These are phyloP conservation scores for Plectosphaerella sp. DNA, from an alignment of 2,329 filamentous ascomycete species.

Conservation along the genomic window DNA sequence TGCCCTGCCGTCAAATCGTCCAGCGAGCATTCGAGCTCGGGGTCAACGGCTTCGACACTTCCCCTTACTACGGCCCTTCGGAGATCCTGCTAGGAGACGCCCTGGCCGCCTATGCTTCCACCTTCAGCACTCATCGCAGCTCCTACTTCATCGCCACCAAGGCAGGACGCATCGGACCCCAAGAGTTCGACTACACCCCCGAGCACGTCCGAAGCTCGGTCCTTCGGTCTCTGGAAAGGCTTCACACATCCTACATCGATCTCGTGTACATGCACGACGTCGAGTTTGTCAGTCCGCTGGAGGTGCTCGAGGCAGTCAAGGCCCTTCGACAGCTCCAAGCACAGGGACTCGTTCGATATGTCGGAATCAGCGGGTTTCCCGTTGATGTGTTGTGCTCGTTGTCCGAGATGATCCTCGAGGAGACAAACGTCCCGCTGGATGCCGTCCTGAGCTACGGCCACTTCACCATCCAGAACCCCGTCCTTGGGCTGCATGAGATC, in stretches of 20 bases:
- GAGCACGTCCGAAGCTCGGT: conserved; percentile 57
- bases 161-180: conserved; percentile 59
- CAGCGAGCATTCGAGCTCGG: conserved; percentile 65
- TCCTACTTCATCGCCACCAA: conserved; percentile 46
- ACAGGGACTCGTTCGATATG: conserved; percentile 68
- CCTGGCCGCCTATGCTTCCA: conserved; percentile 39
- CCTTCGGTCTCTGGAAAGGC: conserved; percentile 56
- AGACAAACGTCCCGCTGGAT: conserved; percentile 82
- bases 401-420: conserved; percentile 58
- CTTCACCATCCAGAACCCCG: conserved; percentile 77
- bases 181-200: conserved; percentile 69
- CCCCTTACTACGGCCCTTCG: conserved; percentile 83
- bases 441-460: conserved; percentile 86
- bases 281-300: conserved; percentile 66
- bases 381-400: conserved; percentile 63
- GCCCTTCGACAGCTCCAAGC: conserved; percentile 76
- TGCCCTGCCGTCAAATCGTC: conserved; percentile 68
- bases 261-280: conserved; percentile 79
- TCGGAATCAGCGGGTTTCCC: conserved; percentile 91
- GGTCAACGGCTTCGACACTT: conserved; percentile 77
- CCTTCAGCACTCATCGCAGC: conserved; percentile 29
- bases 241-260: conserved; percentile 66
- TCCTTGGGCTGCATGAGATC: conserved; percentile 53
- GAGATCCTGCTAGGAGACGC: conserved; percentile 70
- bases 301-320: conserved; percentile 61